A percentile compares a stretch with the other conserved stretches of the same genome.
These are phyloP conservation scores for Diaporthe australafricana DNA, from an alignment of 2,329 filamentous ascomycete genomes.

Conservation along the genomic window DNA sequence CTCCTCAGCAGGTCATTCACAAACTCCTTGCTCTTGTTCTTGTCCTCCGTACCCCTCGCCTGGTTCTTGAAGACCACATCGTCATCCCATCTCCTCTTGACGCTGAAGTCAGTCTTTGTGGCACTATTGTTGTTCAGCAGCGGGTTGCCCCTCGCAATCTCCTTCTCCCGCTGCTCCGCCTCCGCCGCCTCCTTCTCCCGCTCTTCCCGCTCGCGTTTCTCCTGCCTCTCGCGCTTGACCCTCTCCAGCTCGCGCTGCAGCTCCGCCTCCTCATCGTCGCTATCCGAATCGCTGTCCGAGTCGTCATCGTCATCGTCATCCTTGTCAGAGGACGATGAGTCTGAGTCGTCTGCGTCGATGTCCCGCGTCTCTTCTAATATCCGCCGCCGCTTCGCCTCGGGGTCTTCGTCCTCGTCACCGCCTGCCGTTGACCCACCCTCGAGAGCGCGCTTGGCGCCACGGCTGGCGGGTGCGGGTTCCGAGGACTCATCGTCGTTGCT, in stretches of 20 bases:
- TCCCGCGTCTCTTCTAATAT: constrained; percentile 90
- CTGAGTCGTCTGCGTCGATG: constrained; percentile 83
- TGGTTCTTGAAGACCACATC: constrained; percentile 99
- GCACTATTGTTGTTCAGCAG: constrained; percentile 73
- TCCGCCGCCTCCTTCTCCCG: constrained; percentile 83
- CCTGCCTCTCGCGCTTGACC: constrained; percentile 87
- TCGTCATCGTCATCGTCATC: constrained; percentile 67
- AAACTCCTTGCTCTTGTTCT: constrained; percentile 89
- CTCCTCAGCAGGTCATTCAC: constrained; percentile 95
- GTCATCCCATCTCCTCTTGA: constrained; percentile 95
- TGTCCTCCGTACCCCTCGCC: constrained; percentile 92
- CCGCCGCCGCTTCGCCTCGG: constrained; percentile 84
- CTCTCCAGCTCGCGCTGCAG: constrained; percentile 94
- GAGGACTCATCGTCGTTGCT: constrained; percentile 58
- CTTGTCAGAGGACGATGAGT: constrained; percentile 45
- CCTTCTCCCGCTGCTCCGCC: constrained; percentile 83
- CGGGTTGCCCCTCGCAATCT: constrained; percentile 93
- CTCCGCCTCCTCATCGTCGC: constrained; percentile 88
- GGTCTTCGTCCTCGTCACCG: constrained; percentile 68
- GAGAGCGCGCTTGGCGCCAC: constrained; percentile 72
- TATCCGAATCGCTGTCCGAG: constrained; percentile 69
- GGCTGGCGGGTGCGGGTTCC: constrained; percentile 39
- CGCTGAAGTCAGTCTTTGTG: constrained; percentile 80
- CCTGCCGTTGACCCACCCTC: constrained; percentile 57
- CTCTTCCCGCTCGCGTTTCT: constrained; percentile 85